These are phyloP conservation scores for Corinectria fuckeliana DNA, from an alignment of 2,329 filamentous ascomycete genomes.

Conservation along the genomic window DNA sequence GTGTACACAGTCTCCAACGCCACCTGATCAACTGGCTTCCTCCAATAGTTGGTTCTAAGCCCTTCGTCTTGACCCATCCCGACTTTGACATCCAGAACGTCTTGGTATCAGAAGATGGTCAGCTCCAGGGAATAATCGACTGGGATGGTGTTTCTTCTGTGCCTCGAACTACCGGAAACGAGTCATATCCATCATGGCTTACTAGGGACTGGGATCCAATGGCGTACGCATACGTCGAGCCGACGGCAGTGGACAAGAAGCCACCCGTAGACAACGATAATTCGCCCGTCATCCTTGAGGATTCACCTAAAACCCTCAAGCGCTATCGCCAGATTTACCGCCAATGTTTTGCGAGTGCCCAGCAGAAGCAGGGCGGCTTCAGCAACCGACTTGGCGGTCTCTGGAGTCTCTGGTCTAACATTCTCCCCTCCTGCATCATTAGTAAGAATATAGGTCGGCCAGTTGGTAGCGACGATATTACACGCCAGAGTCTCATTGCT, in stretches of 20 bases:
- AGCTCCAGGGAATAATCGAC: slow-evolving; percentile 39
- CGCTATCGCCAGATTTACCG: not conserved
- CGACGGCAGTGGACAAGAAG: not conserved
- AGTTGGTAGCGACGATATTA: not conserved
- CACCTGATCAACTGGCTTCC: slow-evolving; percentile 6
- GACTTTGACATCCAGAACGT: slow-evolving; percentile 42
- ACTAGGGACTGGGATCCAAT: slow-evolving; percentile 28
- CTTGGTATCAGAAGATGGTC: slow-evolving; percentile 38
- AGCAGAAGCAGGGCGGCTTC: not conserved
- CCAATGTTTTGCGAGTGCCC: not conserved
- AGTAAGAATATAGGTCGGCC: too few species aligned
- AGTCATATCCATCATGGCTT: slow-evolving; percentile 21
- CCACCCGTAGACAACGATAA: not conserved
- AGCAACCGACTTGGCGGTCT: not conserved
- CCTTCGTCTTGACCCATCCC: slow-evolving; percentile 38
- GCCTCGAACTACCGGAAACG: slow-evolving; percentile 35
- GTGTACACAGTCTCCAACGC: not conserved
- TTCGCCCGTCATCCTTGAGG: not conserved
- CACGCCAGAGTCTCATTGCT: not conserved
- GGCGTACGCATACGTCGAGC: slow-evolving; percentile 17
- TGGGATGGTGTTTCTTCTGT: slow-evolving; percentile 38
- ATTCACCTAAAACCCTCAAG: slow-evolving; percentile 15
- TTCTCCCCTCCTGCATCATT: not conserved
- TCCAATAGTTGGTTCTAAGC: not conserved
- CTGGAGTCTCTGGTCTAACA: not conserved